Evolutionary conservation across 176 grass and related monocot genomes (phyloP), one percentile per base, ranked within the genome.

Genomic region (Oryza glumipatula): DNA sequence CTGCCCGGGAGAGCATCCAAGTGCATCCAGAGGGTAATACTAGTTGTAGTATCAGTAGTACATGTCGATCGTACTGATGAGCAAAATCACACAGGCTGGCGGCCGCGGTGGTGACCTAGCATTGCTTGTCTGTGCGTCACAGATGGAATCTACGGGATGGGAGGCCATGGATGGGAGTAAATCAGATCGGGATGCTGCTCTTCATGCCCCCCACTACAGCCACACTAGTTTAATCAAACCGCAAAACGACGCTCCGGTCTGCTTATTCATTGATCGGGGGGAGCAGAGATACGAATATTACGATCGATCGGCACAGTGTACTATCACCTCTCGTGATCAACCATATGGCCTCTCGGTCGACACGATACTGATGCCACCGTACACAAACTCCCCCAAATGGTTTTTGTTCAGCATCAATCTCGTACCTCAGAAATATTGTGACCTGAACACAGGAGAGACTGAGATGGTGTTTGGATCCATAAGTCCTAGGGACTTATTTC

Each of bases 101-200:
- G 23, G 23, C 24, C 70, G 43, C 70, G 65, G 65, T 80, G 75
- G 81, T 23, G 73, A 1, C 8, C 81, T 67, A 21, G 73, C 52
- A 21, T 56, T 56, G 52, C 66, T 2, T 65, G 58, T 9, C 32
- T 6, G 19, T 3, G 43, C 58, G 9, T 63, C 69, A 24, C 77
- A 76, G 72, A 82, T 21, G 78, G 78, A 86, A 77, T 89, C 77
- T 89, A 9, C 54, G 2, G 80, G 86, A 76, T 52, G 63, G 24
- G 64, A 24, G 54, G 74, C n/a, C 28, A 54, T 54, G 19, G 11
- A 43, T 9, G 41, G 41, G 41, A 43, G 49, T 54, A 54, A 13
- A 21, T 77, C 63, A 75, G 82, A 89, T 81, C 65, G 82, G 21
- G 77, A 52, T 43, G 82, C 21, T 43, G 82, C 21, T 26, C 70